Conservation (phyloP, 768 basidiomycete species). For the Solioccasus polychromus region DNA sequence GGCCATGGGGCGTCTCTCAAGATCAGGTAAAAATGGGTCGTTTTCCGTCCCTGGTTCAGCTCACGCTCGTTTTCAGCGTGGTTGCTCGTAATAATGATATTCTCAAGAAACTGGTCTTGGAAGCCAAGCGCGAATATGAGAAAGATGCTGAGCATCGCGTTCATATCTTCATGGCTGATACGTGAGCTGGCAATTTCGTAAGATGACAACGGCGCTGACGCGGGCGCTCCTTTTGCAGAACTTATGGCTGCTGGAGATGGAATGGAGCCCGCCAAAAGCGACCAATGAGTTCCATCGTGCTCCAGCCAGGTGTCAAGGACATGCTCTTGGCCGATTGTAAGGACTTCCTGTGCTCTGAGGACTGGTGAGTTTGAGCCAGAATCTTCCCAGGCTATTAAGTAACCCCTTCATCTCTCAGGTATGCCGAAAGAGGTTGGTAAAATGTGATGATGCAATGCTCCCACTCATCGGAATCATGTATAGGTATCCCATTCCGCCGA, state of each 20-base stretch:
- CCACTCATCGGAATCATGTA: slow-evolving; percentile 16
- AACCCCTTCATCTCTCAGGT: slow-evolving; percentile 48
- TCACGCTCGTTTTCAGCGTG: slow-evolving; percentile 48
- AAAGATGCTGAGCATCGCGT: slow-evolving; percentile 90
- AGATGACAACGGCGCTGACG: slow-evolving; percentile 1
- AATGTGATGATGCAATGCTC: slow-evolving; percentile 16
- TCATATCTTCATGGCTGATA: slow-evolving; percentile 86
- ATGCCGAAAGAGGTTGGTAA: slow-evolving; percentile 79
- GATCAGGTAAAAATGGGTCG: slow-evolving; percentile 56
- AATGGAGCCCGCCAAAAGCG: slow-evolving; percentile 86
- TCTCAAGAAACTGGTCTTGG: slow-evolving; percentile 80
- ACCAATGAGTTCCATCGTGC: slow-evolving; percentile 89
- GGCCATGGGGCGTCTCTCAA: slow-evolving; percentile 72
- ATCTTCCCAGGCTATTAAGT: slow-evolving; percentile 18
- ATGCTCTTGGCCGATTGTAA: slow-evolving; percentile 87
- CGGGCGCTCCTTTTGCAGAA: slow-evolving; percentile 35
- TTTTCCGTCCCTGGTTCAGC: slow-evolving; percentile 14
- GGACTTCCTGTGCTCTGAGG: slow-evolving; percentile 80
- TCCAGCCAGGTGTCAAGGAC: slow-evolving; percentile 87
- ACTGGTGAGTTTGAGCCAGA: slow-evolving; percentile 58
- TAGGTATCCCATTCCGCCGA: slow-evolving; percentile 85
- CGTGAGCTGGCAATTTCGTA: slow-evolving; percentile 49
- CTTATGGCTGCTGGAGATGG: slow-evolving; percentile 81
- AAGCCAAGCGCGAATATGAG: slow-evolving; percentile 86
- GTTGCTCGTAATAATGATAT: slow-evolving; percentile 88